Base-by-base conservation (phyloP, 2,329 filamentous ascomycete genomes). In the Cladosporium oxysporum region DNA sequence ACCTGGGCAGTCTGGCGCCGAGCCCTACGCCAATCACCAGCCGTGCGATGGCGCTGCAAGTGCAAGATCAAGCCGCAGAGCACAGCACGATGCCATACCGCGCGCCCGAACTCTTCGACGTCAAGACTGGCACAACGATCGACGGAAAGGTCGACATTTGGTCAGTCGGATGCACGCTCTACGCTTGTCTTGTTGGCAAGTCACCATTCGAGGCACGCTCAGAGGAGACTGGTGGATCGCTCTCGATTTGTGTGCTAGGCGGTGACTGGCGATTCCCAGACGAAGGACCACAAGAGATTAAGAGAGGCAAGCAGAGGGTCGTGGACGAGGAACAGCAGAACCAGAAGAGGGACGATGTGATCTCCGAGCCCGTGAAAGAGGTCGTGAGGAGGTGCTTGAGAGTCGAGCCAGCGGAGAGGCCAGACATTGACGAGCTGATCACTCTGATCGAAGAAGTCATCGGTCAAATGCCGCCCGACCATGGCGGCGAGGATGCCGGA, bases 21-120 rank as follows among this genome's bases (percentile, higher is more conserved):
- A 93, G 92, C 1, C 95, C 95, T 1, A 91, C 92, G 66, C 87
- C 91, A 29, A 94, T 98, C 71, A 96, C 94, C 5, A 95, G 91
- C 21, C 90, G 94, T 68, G 96, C 92, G 2, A 85, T 96, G 64
- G 95, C 95, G 53, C 87, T 99, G 58, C 92, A 93, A 62, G 91
- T 96, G 41, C 95, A 98, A 80, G 95, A 99, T 78, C 91, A 88
- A 49, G 95, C 95, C 26, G 95, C 94, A 64, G 95, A 99, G 78
- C 94, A 98, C 83, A 94, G 90, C 70, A 99, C 95, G 49, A 98
- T 99, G 94, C 93, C 95, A 0, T 99, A 99, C 81, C 92, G 95
- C 67, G 95, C 95, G 1, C 95, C 95, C 0, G 95, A 99, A 80
- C 88, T 99, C 67, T 99, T 99, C 79, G 95, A 99, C 78, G 95